phyloP scores from a whole-genome alignment of 2,329 filamentous ascomycete species.

The Calonectria honghensis region DNA sequence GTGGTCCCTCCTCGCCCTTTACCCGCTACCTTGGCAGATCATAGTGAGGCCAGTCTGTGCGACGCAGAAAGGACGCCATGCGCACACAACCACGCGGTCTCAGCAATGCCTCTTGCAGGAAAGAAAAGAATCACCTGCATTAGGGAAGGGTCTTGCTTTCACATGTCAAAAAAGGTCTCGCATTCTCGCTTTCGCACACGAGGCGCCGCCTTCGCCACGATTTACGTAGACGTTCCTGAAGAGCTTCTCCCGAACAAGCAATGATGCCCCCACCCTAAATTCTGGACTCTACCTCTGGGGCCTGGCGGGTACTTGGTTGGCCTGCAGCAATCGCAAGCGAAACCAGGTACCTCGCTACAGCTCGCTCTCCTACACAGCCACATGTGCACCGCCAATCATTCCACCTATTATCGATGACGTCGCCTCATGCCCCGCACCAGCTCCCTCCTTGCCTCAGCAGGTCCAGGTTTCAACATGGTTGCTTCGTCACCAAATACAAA shows the following conservation, averaged over 20 bases:
- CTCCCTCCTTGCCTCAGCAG: conserved; percentile 43
- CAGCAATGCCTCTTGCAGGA: neutral
- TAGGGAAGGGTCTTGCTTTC: conserved; percentile 21
- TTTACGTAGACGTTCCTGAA: conserved; percentile 43
- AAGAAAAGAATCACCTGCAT: neutral
- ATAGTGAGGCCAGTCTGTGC: neutral
- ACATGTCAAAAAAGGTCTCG: conserved; percentile 24
- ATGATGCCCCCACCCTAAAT: conserved; percentile 30
- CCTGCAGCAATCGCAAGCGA: fast-evolving
- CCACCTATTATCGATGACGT: conserved; percentile 55
- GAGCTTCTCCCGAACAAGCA: conserved; percentile 40
- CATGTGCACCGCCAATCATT: conserved; percentile 50
- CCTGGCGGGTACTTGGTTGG: conserved; percentile 33
- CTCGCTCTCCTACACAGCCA: conserved; percentile 44
- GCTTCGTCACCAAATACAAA: conserved; percentile 32
- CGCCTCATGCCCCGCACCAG: conserved; percentile 55
- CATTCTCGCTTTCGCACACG: conserved; percentile 8
- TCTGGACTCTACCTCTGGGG: conserved; percentile 29
- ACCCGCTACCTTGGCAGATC: conserved; percentile 19
- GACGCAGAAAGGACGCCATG: neutral
- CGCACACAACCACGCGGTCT: neutral
- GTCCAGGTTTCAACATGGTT: conserved; percentile 34
- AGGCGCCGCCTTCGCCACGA: conserved; percentile 35
- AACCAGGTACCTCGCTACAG: conserved; percentile 40
- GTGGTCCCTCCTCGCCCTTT: neutral